Evolutionary conservation across 2,329 filamentous ascomycete species (phyloP).

Genomic region (Cucurbitaria berberidis): DNA sequence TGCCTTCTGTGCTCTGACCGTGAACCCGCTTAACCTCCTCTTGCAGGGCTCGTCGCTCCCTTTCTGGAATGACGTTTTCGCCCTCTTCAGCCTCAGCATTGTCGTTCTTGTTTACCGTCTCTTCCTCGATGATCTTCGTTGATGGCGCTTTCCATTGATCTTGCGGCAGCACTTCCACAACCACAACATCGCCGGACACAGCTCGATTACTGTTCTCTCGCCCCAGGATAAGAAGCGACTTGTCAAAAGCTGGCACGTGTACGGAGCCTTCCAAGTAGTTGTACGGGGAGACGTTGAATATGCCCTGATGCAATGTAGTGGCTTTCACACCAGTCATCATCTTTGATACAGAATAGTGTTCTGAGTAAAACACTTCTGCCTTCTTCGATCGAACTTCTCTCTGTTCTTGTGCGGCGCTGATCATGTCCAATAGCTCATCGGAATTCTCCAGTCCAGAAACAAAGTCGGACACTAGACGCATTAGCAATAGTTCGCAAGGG

Average conservation of each 20-base stretch:
- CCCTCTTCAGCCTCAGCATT: conserved; percentile 83
- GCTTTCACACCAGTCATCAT: conserved; percentile 93
- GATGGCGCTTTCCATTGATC: conserved; percentile 98
- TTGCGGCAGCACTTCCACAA: conserved; percentile 89
- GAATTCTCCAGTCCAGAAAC: conserved; percentile 83
- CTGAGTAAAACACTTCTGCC: conserved; percentile 79
- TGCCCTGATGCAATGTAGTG: conserved; percentile 88
- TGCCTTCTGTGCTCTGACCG: conserved; percentile 74
- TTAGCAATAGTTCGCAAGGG: conserved; percentile 18
- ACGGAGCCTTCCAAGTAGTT: conserved; percentile 97
- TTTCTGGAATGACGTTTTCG: conserved; percentile 80
- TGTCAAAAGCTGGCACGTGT: conserved; percentile 87
- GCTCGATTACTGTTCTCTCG: conserved; percentile 96
- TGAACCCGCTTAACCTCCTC: conserved; percentile 90
- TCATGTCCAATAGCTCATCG: conserved; percentile 89
- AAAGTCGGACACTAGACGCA: conserved; percentile 65
- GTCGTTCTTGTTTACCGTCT: conserved; percentile 88
- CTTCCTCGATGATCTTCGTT: conserved; percentile 94
- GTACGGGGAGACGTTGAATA: conserved; percentile 95
- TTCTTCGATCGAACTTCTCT: conserved; percentile 69
- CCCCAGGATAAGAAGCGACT: conserved; percentile 84
- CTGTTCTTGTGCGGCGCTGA: conserved; percentile 77
- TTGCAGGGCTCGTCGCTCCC: conserved; percentile 83
- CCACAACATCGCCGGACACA: conserved; percentile 89
- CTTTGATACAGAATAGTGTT: conserved; percentile 87